Conservation (phyloP, 805 yeast species). For the Yarrowia keelungensis region DNA sequence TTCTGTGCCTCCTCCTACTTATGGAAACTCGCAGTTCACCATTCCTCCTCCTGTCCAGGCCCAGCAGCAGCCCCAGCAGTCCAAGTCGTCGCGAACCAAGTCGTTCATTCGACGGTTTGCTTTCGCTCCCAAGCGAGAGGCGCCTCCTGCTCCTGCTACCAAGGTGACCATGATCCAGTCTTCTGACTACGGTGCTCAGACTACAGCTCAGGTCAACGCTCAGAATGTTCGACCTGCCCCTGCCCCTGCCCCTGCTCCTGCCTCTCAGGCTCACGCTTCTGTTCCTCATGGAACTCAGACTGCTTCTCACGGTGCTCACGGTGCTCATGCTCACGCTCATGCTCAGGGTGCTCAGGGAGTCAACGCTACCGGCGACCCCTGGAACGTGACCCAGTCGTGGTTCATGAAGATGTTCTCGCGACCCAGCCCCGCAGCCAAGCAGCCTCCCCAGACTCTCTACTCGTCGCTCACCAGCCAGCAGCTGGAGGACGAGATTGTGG, state of each 20-base stretch:
- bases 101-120: slow-evolving; percentile 38
- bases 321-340: not conserved
- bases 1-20: too few relatives aligned
- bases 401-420: slow-evolving; percentile 40
- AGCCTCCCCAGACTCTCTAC: slow-evolving; percentile 44
- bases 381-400: slow-evolving; percentile 33
- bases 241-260: not conserved
- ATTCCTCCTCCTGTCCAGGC: slow-evolving; percentile 15
- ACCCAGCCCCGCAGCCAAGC: slow-evolving; percentile 4
- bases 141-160: slow-evolving; percentile 30
- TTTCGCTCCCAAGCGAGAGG: slow-evolving; percentile 36
- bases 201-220: not conserved
- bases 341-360: slow-evolving; percentile 8
- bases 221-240: not conserved
- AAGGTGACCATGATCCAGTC: slow-evolving; percentile 39
- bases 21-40: slow-evolving; percentile 9
- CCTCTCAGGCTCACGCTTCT: too few relatives aligned
- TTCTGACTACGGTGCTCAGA: slow-evolving; percentile 21
- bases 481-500: slow-evolving; percentile 48
- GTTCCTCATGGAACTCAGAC: too few relatives aligned
- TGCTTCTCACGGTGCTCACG: not conserved
- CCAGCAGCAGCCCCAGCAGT: not conserved
- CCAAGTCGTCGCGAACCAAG: slow-evolving; percentile 29
- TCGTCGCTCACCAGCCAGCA: slow-evolving; percentile 46
- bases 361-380: slow-evolving; percentile 3